These are phyloP conservation scores for Penicillium roqueforti DNA, from an alignment of 495 filamentous ascomycete genomes.

Conservation along the genomic window DNA sequence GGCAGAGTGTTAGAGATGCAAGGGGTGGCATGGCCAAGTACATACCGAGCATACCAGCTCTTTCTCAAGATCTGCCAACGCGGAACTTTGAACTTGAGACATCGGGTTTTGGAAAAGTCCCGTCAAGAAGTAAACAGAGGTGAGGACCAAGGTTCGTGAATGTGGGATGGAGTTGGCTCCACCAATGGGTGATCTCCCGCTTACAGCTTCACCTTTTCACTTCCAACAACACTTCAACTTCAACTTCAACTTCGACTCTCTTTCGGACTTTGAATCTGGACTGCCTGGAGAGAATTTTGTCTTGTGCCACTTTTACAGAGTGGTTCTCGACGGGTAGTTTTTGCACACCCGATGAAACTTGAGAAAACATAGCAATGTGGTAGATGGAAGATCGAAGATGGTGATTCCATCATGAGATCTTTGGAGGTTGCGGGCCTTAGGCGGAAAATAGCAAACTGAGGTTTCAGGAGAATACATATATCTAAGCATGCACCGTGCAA, in stretches of 20 bases:
- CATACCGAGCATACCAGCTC: conserved; percentile 90
- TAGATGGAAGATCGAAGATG: not conserved
- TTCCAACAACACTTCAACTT: not conserved
- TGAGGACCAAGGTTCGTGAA: conserved; percentile 12
- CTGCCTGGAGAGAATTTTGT: not conserved
- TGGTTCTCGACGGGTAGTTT: not conserved
- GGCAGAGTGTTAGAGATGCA: conserved; percentile 12
- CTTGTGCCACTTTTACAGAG: not conserved
- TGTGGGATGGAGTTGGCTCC: conserved; percentile 6
- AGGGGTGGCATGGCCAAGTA: conserved; percentile 25
- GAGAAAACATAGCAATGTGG: not conserved
- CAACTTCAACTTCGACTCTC: not conserved
- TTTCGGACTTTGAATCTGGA: not conserved
- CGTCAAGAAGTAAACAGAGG: conserved; percentile 5
- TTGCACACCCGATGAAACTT: not conserved
- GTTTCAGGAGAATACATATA: not conserved
- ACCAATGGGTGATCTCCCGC: conserved; percentile 8
- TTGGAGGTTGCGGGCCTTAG: not conserved
- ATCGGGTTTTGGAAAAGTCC: conserved; percentile 9
- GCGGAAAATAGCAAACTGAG: not conserved
- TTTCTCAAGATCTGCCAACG: conserved; percentile 65
- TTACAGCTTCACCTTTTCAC: conserved; percentile 6
- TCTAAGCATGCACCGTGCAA: not conserved
- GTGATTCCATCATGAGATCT: not conserved
- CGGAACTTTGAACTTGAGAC: conserved; percentile 30